Conservation (phyloP, 2,329 filamentous ascomycete genomes). For the Ceratocystis harringtonii region DNA sequence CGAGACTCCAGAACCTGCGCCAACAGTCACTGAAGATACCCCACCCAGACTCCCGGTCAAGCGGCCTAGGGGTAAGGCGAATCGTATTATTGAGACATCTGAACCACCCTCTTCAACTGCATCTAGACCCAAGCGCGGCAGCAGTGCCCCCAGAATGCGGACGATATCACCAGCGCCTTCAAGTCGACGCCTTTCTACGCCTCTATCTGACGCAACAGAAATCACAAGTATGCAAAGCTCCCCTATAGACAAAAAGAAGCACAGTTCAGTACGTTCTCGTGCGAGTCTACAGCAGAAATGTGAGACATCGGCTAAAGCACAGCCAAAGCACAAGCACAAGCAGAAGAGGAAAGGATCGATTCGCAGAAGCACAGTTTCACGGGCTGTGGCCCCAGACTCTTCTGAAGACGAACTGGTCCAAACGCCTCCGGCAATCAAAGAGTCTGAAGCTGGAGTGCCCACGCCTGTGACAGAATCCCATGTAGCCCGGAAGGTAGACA, state of each 20-base stretch:
- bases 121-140: neutral
- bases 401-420: slow-evolving; percentile 12
- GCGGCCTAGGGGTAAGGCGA: slow-evolving; percentile 5
- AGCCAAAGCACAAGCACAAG: neutral
- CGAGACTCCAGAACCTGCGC: neutral
- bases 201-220: neutral
- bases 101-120: neutral
- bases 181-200: neutral
- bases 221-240: neutral
- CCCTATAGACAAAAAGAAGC: neutral
- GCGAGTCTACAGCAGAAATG: neutral
- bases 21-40: slow-evolving; percentile 2
- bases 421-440: neutral
- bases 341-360: neutral
- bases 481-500: neutral
- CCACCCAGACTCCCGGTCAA: neutral
- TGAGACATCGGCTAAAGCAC: neutral
- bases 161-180: neutral
- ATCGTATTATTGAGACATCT: slow-evolving; percentile 7
- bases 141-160: neutral
- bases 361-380: slow-evolving; percentile 2
- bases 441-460: neutral
- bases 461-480: neutral
- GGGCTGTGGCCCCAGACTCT: neutral
- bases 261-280: neutral